These are phyloP conservation scores for Nannochloropsis oceanica DNA, from an alignment of 108 stramenopile species.

Conservation along the genomic window DNA sequence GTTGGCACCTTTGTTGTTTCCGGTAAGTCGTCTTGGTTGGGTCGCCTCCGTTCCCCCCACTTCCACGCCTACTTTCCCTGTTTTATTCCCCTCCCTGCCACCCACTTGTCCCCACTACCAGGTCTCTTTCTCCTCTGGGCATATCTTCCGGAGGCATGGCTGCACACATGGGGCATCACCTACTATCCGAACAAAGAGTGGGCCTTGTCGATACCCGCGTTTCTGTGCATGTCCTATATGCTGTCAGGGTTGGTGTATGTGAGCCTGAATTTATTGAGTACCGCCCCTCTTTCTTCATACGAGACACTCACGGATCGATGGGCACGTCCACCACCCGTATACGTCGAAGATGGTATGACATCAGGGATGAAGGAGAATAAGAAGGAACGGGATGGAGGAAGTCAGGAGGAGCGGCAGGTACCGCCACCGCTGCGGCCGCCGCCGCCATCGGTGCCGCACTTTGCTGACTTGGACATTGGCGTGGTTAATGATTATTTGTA, in stretches of 20 bases:
- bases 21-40: neutral
- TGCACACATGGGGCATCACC: neutral
- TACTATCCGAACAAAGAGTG: neutral
- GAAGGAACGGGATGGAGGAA: neutral
- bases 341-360: neutral
- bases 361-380: neutral
- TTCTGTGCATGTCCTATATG: neutral
- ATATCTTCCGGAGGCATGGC: neutral
- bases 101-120: neutral
- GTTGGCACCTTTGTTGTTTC: neutral
- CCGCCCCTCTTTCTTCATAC: neutral
- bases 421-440: neutral
- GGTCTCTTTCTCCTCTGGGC: neutral
- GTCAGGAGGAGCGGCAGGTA: neutral
- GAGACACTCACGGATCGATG: neutral
- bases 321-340: neutral
- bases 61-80: neutral
- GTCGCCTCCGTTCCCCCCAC: neutral
- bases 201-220: neutral
- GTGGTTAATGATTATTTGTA: neutral
- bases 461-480: neutral
- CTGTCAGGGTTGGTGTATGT: neutral
- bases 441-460: neutral
- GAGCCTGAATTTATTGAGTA: neutral
- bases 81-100: neutral